Evolutionary conservation across 257 asterid species (phyloP), one percentile per base, ranked within the genome.

Genomic region (Forsythia viridissima): DNA sequence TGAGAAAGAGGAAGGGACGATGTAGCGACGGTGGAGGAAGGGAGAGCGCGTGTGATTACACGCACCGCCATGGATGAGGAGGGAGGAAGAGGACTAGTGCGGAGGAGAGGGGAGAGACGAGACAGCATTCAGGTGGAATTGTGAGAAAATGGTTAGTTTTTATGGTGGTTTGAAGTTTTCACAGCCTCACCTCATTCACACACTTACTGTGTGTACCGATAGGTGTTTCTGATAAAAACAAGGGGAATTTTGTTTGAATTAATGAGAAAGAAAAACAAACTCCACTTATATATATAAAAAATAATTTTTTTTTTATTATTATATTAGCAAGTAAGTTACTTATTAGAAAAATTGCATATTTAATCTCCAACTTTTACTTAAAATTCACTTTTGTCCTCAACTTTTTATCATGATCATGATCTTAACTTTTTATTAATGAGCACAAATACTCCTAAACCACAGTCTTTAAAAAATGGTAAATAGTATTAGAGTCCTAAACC

Each of bases 31-130:
- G 77, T 13, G 51, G 84, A 79, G 70, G 84, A 39, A 15, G 89
- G 80, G n/a, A 86, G 86, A 2, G 88, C 80, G 77, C 88, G 93
- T 36, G 92, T 75, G 39, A 92, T 55, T 21, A 83, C 87, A 89
- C 94, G 97, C 91, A 91, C 94, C 89, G 93, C 91, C 97, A 93
- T 93, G 69, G 81, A 21, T 1, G 36, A 59, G 42, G 90, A 79
- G 30, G 79, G 71, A 48, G 81, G 86, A 43, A 78, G 82, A 78
- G 82, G 86, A 66, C 70, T 76, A 41, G 82, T 44, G 69, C 89
- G 89, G 89, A 86, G 85, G 86, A 93, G 82, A 44, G 84, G 86
- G 36, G 89, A 81, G 61, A 88, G 80, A 21, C 91, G 92, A 80
- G 90, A 85, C 57, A 92, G 83, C 96, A 93, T 93, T 82, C 92